Evolutionary conservation across 805 yeast species (phyloP).

Genomic region (Myxozyma udenii): DNA sequence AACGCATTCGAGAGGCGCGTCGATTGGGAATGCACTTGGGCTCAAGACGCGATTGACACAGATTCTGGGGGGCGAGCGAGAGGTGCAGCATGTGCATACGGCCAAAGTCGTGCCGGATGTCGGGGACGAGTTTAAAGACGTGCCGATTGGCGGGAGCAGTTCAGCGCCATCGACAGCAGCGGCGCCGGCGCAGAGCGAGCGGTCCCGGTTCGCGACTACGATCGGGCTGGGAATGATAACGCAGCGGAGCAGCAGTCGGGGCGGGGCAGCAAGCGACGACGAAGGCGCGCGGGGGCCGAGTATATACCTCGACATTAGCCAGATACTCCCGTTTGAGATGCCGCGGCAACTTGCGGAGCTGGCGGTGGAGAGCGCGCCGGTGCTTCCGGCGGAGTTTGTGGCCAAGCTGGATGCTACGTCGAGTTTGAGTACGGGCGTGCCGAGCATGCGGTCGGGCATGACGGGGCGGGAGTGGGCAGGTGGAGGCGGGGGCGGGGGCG

Average conservation of each 20-base stretch:
- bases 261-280: neutral
- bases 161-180: constrained; percentile 44
- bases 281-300: constrained; percentile 1
- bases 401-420: constrained; percentile 63
- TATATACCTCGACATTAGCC: constrained; percentile 38
- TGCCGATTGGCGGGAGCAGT: constrained; percentile 52
- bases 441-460: constrained; percentile 23
- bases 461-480: constrained; percentile 5
- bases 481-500: neutral
- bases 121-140: constrained; percentile 5
- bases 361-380: constrained; percentile 58
- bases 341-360: constrained; percentile 50
- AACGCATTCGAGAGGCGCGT: constrained; percentile 9
- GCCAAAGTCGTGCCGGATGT: neutral
- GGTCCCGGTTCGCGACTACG: neutral
- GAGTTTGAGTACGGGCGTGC: constrained; percentile 25
- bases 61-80: neutral
- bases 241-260: neutral
- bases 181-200: no score
- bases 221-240: neutral
- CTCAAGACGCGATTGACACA: neutral
- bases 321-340: constrained; percentile 50
- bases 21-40: constrained; percentile 1
- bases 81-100: neutral
- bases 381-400: constrained; percentile 62